Conservation (phyloP, 2,329 filamentous ascomycete species). For the Diaporthe sp. region DNA sequence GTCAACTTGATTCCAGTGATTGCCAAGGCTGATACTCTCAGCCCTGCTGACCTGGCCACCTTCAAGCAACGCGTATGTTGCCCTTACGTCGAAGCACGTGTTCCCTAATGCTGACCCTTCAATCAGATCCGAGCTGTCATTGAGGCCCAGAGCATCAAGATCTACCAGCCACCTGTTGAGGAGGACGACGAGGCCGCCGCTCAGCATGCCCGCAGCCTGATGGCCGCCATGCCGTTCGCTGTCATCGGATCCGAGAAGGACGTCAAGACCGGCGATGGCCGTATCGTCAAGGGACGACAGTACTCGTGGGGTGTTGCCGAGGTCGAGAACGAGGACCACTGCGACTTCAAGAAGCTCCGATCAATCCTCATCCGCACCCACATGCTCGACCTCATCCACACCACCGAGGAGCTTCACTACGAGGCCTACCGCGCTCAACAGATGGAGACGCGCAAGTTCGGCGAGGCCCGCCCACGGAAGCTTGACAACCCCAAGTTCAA, state of each 20-base stretch:
- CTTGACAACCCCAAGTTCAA: conserved; percentile 99
- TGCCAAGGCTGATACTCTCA: conserved; percentile 98
- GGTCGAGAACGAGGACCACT: conserved; percentile 99
- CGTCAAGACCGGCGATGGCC: conserved; percentile 94
- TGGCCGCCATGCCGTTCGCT: conserved; percentile 98
- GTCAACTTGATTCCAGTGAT: conserved; percentile 99
- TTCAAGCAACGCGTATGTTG: conserved; percentile 92
- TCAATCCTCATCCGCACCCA: conserved; percentile 99
- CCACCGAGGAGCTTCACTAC: conserved; percentile 99
- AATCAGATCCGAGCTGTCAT: conserved; percentile 90
- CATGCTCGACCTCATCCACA: conserved; percentile 99
- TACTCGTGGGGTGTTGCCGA: conserved; percentile 99
- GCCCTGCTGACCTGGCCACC: conserved; percentile 88
- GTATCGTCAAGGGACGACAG: conserved; percentile 98
- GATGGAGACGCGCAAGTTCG: conserved; percentile 99
- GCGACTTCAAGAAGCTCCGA: conserved; percentile 99
- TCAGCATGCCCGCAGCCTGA: conserved; percentile 92
- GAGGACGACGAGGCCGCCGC: conserved; percentile 98
- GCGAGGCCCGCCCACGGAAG: conserved; percentile 96
- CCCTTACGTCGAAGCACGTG: background rate
- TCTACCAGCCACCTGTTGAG: conserved; percentile 97
- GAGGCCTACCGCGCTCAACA: conserved; percentile 99
- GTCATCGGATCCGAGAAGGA: conserved; percentile 99
- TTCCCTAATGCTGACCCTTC: conserved; percentile 47
- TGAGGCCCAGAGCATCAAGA: conserved; percentile 99